Evolutionary conservation across 345 rosid species (phyloP).

Genomic region (Ailanthus altissimus): DNA sequence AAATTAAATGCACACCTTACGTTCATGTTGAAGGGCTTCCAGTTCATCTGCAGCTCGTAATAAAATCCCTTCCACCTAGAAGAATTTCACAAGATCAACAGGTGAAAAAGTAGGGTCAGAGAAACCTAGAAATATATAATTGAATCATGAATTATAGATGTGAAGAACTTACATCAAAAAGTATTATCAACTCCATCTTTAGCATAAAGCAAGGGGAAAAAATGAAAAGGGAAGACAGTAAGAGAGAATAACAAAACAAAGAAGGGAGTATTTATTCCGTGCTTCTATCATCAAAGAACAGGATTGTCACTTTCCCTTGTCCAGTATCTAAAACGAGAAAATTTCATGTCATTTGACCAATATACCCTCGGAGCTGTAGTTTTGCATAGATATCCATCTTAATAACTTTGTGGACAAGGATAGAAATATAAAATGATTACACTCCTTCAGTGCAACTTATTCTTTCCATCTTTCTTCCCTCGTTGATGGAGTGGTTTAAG

Average conservation of each 20-base stretch:
- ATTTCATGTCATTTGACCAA: neutral
- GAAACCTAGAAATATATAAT: neutral
- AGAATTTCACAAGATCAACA: constrained; percentile 18
- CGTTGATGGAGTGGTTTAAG: neutral
- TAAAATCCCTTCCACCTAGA: constrained; percentile 81
- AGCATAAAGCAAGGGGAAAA: neutral
- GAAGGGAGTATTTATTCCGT: neutral
- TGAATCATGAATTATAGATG: neutral
- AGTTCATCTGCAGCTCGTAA: constrained; percentile 80
- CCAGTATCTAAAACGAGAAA: neutral
- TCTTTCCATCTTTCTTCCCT: neutral
- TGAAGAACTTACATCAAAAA: neutral
- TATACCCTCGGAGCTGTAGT: neutral
- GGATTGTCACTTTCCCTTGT: neutral
- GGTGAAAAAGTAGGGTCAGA: neutral
- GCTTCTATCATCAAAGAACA: neutral
- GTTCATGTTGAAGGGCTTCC: constrained; percentile 87
- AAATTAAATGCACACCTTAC: constrained; percentile 53
- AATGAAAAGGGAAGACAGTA: neutral
- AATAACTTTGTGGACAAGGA: neutral
- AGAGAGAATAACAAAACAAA: neutral
- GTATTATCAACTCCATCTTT: neutral
- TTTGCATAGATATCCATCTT: neutral
- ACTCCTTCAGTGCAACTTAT: neutral
- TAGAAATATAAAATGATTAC: neutral